Base-by-base conservation (phyloP, 2,329 filamentous ascomycete genomes). In the Botrytis galanthina region DNA sequence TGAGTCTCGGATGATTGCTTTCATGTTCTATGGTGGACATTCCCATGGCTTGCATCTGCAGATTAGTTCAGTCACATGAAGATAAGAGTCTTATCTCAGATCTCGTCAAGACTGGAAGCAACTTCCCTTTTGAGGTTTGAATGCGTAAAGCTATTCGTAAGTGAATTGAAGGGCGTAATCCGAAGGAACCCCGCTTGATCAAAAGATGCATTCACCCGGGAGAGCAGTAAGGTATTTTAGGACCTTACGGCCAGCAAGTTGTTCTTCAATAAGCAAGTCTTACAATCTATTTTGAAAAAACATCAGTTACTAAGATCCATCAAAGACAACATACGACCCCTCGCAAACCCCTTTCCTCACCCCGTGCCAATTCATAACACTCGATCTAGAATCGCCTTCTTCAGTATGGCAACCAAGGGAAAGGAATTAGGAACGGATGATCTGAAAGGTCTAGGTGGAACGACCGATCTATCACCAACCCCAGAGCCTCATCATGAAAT, bases 401-500 rank as follows among this genome's bases (percentile, higher is more conserved):
- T 32, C 26, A 60, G 26, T 9, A 72, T 69, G 71, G 51, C 63
- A 39, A 10, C 42, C 39, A 71, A 51, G 29, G 39, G 35, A 32
- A 61, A 69, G n/a, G 32, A 48, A 26, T 60, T 72, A 14, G 54
- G 20, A 32, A 69, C 54, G 29, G 44, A 72, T 42, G 75, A 75
- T 8, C 16, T 73, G 26, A 64, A 66, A 59, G 73, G 75, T 61
- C 73, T 77, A 26, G 71, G 70, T 74, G 75, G 75, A 29, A 72
- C 73, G 35, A 74, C 67, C 29, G 74, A 74, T 63, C 39, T 78
- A 7, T 32, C 70, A 10, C 61, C 75, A 62, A 71, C 68, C 26
- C 64, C 72, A 18, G 75, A 70, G 39, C 54, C 59, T 46, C 71
- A 69, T 39, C 63, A 69, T 39, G 42, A 72, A 69, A 69, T 72